A percentile compares a stretch with the other conserved stretches of the same genome.
Conservation (phyloP, 768 basidiomycete genomes). For the Tylopilus felleus region DNA sequence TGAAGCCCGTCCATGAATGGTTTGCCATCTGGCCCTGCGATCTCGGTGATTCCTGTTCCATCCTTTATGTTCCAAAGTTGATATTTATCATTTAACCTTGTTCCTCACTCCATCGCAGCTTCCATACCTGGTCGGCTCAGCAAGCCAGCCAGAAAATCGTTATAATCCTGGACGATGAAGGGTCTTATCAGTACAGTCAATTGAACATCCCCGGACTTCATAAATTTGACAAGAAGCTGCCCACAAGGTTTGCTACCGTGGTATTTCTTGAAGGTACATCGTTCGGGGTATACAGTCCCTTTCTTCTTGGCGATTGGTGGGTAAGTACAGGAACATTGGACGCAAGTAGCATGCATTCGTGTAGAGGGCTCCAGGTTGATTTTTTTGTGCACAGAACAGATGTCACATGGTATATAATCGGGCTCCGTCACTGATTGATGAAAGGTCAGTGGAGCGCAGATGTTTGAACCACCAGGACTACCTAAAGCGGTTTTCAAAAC, state of each 20-base stretch:
- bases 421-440: too few relatives aligned
- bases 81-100: neutral
- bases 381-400: neutral
- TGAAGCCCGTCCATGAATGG: constrained; percentile 3
- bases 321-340: neutral
- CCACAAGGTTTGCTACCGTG: constrained; percentile 15
- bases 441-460: too few relatives aligned
- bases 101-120: constrained; percentile 23
- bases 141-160: constrained; percentile 28
- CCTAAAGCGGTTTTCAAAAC: neutral
- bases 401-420: neutral
- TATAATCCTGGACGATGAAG: constrained; percentile 28
- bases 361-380: neutral
- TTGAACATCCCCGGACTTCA: neutral
- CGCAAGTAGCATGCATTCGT: neutral
- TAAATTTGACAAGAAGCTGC: neutral
- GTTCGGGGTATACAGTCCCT: constrained; percentile 13
- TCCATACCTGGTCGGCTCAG: constrained; percentile 26
- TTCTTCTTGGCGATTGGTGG: too few relatives aligned
- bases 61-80: neutral
- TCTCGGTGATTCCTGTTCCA: neutral
- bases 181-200: constrained; percentile 3
- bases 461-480: too few relatives aligned
- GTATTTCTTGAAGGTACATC: constrained; percentile 18
- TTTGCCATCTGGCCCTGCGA: neutral